Base-by-base conservation (phyloP, 1,139 yeast species). In the Insectozyma bohioensis region DNA sequence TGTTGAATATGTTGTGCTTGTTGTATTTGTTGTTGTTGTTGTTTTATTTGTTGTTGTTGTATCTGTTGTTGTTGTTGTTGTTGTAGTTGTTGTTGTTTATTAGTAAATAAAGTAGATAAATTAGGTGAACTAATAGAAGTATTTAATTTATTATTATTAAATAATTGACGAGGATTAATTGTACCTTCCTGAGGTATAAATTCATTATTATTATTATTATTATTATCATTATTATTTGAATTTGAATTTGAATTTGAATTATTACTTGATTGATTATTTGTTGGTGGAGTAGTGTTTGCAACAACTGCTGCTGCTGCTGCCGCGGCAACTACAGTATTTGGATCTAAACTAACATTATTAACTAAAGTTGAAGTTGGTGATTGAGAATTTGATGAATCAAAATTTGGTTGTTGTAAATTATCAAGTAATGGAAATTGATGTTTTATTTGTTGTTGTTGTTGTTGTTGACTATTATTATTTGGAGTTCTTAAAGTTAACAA, bases 161-260 rank as follows among this genome's bases (percentile, higher is more conserved):
- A 48, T 15, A 63, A 45, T 35, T 63, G 61, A 24, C 56, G 50
- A 3, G 70, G 70, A 39, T 63, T 61, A 25, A 63, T 57, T 6
- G 69, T 63, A 26, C 55, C 46, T 30, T 55, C 57, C 28, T 37
- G 37, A n/a, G 30, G 31, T 30, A 20, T 27, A 23, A 26, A 23
- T 8, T 30, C 30, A 20, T 33, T 34, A 15, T 30, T 31, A 7
- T 15, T 12, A 24, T 13, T 18, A 19, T 19, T 19, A 19, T 9
- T 19, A 8, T 9, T 19, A 19, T 9, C 20, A 19, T 19, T 19
- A 6, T 5, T 19, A 8, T 4, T 4, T 6, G 6, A 5, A 19
- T 9, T 6, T 19, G 20, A 19, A 8, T n/a, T n/a, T 6, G n/a
- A n/a, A n/a, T 8, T 19, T 5, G 20, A 19, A 19, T 9, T 19